These are phyloP conservation scores for Plantago coronopus DNA, from an alignment of 305 asterid genomes.

Conservation along the genomic window DNA sequence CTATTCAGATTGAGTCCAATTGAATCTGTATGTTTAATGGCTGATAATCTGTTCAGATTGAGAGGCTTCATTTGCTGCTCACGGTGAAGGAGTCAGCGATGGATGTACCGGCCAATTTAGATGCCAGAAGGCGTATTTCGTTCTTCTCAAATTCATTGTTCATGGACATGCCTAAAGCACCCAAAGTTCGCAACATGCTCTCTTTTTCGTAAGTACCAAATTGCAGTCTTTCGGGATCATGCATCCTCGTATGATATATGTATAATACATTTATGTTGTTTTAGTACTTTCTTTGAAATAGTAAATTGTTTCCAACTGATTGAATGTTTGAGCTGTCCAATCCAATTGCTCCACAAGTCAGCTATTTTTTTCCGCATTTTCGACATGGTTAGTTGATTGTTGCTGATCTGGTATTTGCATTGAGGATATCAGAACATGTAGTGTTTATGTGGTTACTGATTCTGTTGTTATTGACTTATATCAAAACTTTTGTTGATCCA, in stretches of 20 bases:
- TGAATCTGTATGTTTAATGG: conserved; percentile 11
- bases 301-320: too few species aligned
- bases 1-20: neutral
- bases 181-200: conserved; percentile 97
- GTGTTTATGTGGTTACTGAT: conserved; percentile 9
- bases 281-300: too few species aligned
- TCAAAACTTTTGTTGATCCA: neutral
- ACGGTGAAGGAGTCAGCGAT: conserved; percentile 96
- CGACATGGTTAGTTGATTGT: too few species aligned
- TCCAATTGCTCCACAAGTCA: too few species aligned
- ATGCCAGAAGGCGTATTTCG: conserved; percentile 93
- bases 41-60: conserved; percentile 53
- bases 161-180: conserved; percentile 97
- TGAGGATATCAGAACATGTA: neutral
- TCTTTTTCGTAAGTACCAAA: conserved; percentile 98
- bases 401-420: too few species aligned
- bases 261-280: too few species aligned
- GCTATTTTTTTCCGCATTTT: too few species aligned
- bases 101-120: conserved; percentile 96
- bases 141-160: conserved; percentile 96
- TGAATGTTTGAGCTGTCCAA: too few species aligned
- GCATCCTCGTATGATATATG: too few species aligned
- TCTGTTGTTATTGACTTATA: conserved; percentile 17
- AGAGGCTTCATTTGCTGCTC: conserved; percentile 82
- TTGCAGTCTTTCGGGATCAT: too few species aligned